These are phyloP conservation scores for Phialophora verrucosa DNA, from an alignment of 2,329 filamentous ascomycete genomes.

Conservation along the genomic window DNA sequence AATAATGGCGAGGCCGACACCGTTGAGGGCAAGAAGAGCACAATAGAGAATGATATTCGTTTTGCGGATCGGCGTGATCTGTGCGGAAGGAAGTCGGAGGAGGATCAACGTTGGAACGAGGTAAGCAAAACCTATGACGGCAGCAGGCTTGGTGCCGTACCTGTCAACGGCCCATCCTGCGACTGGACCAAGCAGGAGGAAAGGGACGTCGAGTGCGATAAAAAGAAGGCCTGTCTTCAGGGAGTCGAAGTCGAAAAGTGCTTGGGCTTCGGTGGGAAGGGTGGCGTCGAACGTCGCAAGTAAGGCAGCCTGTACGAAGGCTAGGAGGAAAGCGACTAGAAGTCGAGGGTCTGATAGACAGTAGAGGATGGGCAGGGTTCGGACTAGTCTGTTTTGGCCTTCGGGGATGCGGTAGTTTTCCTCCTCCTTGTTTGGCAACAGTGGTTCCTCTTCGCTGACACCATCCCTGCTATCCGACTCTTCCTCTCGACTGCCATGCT, in stretches of 20 bases:
- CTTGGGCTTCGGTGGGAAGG: conserved; percentile 37
- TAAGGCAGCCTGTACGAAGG: conserved; percentile 37
- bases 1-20: conserved; percentile 60
- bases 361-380: conserved; percentile 46
- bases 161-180: conserved; percentile 54
- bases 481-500: conserved; percentile 37
- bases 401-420: conserved; percentile 53
- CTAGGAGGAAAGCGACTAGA: conserved; percentile 36
- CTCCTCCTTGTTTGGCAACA: conserved; percentile 47
- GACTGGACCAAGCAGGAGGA: conserved; percentile 36
- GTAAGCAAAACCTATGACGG: conserved; percentile 41
- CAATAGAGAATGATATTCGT: conserved; percentile 50
- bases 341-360: conserved; percentile 34
- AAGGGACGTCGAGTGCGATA: conserved; percentile 49
- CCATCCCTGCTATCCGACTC: conserved; percentile 35
- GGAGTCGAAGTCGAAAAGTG: conserved; percentile 38
- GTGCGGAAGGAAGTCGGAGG: conserved; percentile 38
- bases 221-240: conserved; percentile 48
- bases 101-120: conserved; percentile 37
- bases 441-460: conserved; percentile 47
- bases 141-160: conserved; percentile 41
- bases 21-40: conserved; percentile 54
- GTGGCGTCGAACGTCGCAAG: conserved; percentile 40
- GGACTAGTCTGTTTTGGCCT: conserved; percentile 49
- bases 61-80: conserved; percentile 46